phyloP scores from a whole-genome alignment of 768 basidiomycete species.

The Pleurotus tuber-regium region DNA sequence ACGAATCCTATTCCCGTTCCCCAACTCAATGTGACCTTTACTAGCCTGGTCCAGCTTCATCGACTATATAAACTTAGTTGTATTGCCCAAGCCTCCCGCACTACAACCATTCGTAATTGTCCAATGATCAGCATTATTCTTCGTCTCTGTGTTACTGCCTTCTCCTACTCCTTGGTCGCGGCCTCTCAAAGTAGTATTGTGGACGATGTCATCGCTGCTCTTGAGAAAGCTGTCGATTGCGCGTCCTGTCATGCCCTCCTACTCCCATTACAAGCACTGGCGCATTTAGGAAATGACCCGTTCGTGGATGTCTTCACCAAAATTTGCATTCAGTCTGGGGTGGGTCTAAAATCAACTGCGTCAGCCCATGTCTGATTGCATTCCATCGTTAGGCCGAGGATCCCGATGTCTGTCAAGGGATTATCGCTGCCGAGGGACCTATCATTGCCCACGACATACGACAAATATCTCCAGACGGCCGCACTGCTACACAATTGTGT shows the following conservation, averaged over 20 bases:
- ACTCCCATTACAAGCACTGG: slow-evolving; percentile 27
- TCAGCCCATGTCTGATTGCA: neutral
- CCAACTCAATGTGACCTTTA: neutral
- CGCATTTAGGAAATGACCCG: slow-evolving; percentile 26
- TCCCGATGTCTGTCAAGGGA: slow-evolving; percentile 36
- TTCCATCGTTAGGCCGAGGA: slow-evolving; percentile 26
- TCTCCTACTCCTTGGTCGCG: neutral
- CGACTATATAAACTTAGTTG: no score
- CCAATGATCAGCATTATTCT: no score
- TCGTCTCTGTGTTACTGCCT: neutral
- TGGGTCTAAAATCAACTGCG: slow-evolving; percentile 3
- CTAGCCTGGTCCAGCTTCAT: no score
- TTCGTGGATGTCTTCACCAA: slow-evolving; percentile 24
- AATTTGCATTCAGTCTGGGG: slow-evolving; percentile 24
- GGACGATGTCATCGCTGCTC: slow-evolving; percentile 16
- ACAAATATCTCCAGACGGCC: slow-evolving; percentile 26
- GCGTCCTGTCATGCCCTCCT: slow-evolving; percentile 27
- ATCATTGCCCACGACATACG: slow-evolving; percentile 38
- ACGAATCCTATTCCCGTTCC: slow-evolving; percentile 2
- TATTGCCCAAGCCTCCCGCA: no score
- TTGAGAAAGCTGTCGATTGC: slow-evolving; percentile 25
- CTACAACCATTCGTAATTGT: no score
- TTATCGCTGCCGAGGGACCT: slow-evolving; percentile 30
- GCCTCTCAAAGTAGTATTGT: neutral
- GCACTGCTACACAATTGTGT: slow-evolving; percentile 34